These are phyloP conservation scores for Podochytrium sp. DNA, from an alignment of 192 early-diverging fungal genomes.

Conservation along the genomic window DNA sequence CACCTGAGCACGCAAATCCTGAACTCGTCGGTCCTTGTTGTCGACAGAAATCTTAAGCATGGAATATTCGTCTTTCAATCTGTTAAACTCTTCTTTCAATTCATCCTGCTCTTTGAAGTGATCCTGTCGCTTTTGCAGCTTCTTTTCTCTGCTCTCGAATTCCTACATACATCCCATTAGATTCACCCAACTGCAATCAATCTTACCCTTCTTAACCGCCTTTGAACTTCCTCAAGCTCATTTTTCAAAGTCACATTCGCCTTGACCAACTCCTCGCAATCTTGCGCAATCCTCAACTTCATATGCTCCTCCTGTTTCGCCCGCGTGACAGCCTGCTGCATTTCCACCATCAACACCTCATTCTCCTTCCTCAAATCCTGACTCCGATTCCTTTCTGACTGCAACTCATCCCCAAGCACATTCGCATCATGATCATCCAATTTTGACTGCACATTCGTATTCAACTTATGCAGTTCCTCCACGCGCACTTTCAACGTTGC, in stretches of 20 bases:
- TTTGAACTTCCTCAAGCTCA: conserved; percentile 43
- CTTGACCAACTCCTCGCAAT: conserved; percentile 46
- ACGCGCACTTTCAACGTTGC: conserved; percentile 33
- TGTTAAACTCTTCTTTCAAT: conserved; percentile 23
- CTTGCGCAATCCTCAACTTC: conserved; percentile 36
- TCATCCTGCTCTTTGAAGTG: conserved; percentile 37
- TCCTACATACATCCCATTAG: conserved; percentile 14
- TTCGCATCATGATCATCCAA: conserved; percentile 33
- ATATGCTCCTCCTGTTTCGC: conserved; percentile 45
- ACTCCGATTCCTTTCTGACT: conserved; percentile 1
- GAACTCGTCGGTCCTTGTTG: conserved; percentile 41
- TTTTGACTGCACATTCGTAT: conserved; percentile 29
- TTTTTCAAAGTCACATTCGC: conserved; percentile 36
- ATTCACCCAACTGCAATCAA: background rate
- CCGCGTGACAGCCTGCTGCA: conserved; percentile 33
- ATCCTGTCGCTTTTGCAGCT: conserved; percentile 31
- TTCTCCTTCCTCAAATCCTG: conserved; percentile 29
- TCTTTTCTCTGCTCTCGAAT: conserved; percentile 34
- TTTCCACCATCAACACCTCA: conserved; percentile 18
- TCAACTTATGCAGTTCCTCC: conserved; percentile 41
- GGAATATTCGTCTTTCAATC: conserved; percentile 40
- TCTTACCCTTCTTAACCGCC: conserved; percentile 28
- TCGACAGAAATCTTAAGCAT: conserved; percentile 47
- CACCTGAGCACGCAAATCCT: conserved; percentile 40
- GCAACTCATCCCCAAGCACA: conserved; percentile 30